Base-by-base conservation (phyloP, 2,329 filamentous ascomycete species). In the Tolypocladium nubicola region DNA sequence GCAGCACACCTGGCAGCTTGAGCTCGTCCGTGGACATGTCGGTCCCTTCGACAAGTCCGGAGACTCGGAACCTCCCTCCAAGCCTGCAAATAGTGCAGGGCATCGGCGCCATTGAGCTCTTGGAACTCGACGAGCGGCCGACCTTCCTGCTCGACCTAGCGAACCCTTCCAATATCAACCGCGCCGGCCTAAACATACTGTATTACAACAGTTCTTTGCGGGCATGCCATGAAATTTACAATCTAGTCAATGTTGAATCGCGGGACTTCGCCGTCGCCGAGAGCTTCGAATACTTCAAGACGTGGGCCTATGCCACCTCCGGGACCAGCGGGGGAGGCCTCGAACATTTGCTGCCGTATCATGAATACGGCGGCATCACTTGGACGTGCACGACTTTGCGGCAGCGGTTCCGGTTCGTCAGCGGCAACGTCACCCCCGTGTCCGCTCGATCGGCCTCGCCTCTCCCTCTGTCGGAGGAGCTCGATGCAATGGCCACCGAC, bases 71-170 rank as follows among this genome's bases (percentile, higher is more conserved):
- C 7, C 71, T 76, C 56, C 70, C 75, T 1, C 75, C 81, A 2
- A 75, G 77, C 6, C 61, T 83, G 50, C 78, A 83, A 55, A 73
- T 83, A 54, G 75, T 92, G 5, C 81, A 82, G 47, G 80, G 80
- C 33, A 76, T 91, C 55, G 85, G 87, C 30, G 79, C 90, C 11
- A 72, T 86, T 23, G 89, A 93, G 68, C 73, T 93, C 43, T 71
- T 94, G 45, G 88, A 93, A 66, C 82, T 88, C 62, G 89, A 94
- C 67, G 82, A 87, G 54, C 77, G 89, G 52, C 89, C 88, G 3
- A 89, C 87, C 0, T 90, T 93, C 64, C 79, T 93, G 47, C 76
- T 93, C 39, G 88, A 93, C 64, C 71, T 89, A 54, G 75, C 76
- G 9, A 82, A 86, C 64, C 69, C 76, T 1, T 69, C 73, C n/a